These are phyloP conservation scores for Fusarium penzigii DNA, from an alignment of 2,329 filamentous ascomycete species.

Conservation along the genomic window DNA sequence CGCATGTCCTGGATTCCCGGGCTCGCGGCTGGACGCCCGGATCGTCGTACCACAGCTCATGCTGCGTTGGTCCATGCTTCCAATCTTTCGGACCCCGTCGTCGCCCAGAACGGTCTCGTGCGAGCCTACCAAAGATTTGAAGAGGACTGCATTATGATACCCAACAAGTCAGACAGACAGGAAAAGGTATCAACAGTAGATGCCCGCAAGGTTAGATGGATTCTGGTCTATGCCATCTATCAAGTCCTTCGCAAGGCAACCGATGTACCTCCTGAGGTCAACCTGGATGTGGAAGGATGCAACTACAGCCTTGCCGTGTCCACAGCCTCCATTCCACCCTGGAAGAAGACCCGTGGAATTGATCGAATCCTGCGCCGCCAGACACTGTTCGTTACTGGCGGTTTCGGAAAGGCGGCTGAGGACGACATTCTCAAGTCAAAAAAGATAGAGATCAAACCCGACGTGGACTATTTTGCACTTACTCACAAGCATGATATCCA, in stretches of 20 bases:
- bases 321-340: slow-evolving; percentile 46
- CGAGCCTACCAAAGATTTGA: slow-evolving; percentile 72
- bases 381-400: slow-evolving; percentile 26
- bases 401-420: slow-evolving; percentile 11
- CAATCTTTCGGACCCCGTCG: slow-evolving; percentile 41
- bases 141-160: slow-evolving; percentile 51
- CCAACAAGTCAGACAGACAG: slow-evolving; percentile 54
- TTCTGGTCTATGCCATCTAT: slow-evolving; percentile 71
- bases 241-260: slow-evolving; percentile 71
- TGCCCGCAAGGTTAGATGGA: slow-evolving; percentile 76
- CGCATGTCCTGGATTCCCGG: slow-evolving; percentile 44
- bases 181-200: slow-evolving; percentile 60
- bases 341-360: slow-evolving; percentile 39
- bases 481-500: slow-evolving; percentile 33
- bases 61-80: slow-evolving; percentile 54
- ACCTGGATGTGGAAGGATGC: slow-evolving; percentile 51
- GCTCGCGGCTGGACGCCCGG: slow-evolving; percentile 45
- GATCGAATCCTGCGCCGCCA: slow-evolving; percentile 32
- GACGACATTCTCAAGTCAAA: slow-evolving; percentile 7
- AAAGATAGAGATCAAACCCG: slow-evolving; percentile 51
- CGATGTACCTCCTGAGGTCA: slow-evolving; percentile 60
- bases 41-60: slow-evolving; percentile 51
- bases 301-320: slow-evolving; percentile 58
- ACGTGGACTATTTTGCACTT: slow-evolving; percentile 56
- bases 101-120: slow-evolving; percentile 59